phyloP scores from a whole-genome alignment of 208 protist species.

The Crithidia mellificae region DNA sequence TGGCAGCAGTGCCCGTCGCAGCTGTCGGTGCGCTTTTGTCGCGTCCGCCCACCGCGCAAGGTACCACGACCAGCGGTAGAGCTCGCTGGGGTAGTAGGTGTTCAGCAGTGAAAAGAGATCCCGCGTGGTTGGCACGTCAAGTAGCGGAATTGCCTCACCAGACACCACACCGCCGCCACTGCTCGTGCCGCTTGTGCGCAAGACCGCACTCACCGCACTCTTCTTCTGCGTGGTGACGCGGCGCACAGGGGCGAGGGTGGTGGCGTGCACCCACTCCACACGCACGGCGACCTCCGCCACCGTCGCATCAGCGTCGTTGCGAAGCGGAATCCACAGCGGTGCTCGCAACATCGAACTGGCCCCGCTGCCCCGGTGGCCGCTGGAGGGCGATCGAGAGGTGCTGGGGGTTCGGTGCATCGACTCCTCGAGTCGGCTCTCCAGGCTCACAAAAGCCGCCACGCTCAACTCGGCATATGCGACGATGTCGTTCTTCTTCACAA shows the following conservation, averaged over 20 bases:
- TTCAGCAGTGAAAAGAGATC: conserved; percentile 26
- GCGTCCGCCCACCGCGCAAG: conserved; percentile 14
- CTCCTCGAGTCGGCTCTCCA: conserved; percentile 15
- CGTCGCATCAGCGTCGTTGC: background rate
- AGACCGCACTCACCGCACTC: conserved; percentile 1
- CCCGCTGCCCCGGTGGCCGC: background rate
- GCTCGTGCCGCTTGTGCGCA: background rate
- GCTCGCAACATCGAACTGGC: background rate
- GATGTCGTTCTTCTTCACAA: conserved; percentile 23
- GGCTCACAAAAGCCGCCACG: conserved; percentile 17
- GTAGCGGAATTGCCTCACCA: background rate
- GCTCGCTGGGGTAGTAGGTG: background rate
- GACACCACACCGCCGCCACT: background rate
- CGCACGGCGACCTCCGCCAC: conserved; percentile 18
- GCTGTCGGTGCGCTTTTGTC: conserved; percentile 15
- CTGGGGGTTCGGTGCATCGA: conserved; percentile 2
- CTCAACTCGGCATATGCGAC: conserved; percentile 25
- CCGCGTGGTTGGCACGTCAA: background rate
- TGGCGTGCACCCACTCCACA: conserved; percentile 15
- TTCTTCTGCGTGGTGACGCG: conserved; percentile 22
- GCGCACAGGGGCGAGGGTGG: conserved; percentile 1
- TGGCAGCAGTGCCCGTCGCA: conserved; percentile 26
- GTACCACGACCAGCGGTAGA: conserved; percentile 18
- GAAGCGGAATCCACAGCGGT: conserved; percentile 6
- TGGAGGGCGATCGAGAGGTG: background rate